These are phyloP conservation scores for Leccinellum albellum DNA, from an alignment of 768 basidiomycete genomes.

Conservation along the genomic window DNA sequence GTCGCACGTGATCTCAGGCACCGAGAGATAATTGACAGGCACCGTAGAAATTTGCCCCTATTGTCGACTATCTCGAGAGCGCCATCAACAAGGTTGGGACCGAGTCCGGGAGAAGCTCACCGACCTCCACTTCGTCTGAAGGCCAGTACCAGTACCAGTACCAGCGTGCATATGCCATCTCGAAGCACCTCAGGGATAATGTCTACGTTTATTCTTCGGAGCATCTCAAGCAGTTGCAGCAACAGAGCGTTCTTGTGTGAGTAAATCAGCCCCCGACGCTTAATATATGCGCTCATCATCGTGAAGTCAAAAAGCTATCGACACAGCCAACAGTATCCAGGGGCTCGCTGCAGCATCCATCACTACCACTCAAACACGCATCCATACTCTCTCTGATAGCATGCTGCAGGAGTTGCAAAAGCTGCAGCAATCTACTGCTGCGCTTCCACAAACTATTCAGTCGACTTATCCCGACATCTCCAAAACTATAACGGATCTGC, in stretches of 20 bases:
- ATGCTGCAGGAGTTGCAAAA: constrained; percentile 67
- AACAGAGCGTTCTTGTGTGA: constrained; percentile 62
- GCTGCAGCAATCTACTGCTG: constrained; percentile 55
- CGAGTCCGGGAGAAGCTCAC: constrained; percentile 44
- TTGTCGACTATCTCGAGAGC: constrained; percentile 67
- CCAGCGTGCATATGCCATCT: constrained; percentile 67
- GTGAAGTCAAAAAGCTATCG: constrained; percentile 62
- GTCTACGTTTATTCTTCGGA: constrained; percentile 64
- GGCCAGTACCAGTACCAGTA: constrained; percentile 61
- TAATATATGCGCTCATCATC: constrained; percentile 3
- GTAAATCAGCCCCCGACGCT: constrained; percentile 21
- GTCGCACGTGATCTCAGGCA: constrained; percentile 23
- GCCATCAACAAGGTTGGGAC: constrained; percentile 47
- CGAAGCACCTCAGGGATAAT: constrained; percentile 59
- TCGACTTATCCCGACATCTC: constrained; percentile 55
- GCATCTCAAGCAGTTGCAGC: constrained; percentile 66
- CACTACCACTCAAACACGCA: constrained; percentile 49
- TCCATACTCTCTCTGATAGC: constrained; percentile 58
- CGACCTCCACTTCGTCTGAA: constrained; percentile 47
- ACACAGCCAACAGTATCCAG: constrained; percentile 62
- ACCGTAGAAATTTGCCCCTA: constrained; percentile 61
- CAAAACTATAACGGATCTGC: constrained; percentile 51
- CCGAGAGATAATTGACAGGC: constrained; percentile 10
- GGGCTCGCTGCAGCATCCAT: constrained; percentile 56
- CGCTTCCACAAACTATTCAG: constrained; percentile 58